Conservation (phyloP, 306 rosid species). For the Lagenaria siceraria region DNA sequence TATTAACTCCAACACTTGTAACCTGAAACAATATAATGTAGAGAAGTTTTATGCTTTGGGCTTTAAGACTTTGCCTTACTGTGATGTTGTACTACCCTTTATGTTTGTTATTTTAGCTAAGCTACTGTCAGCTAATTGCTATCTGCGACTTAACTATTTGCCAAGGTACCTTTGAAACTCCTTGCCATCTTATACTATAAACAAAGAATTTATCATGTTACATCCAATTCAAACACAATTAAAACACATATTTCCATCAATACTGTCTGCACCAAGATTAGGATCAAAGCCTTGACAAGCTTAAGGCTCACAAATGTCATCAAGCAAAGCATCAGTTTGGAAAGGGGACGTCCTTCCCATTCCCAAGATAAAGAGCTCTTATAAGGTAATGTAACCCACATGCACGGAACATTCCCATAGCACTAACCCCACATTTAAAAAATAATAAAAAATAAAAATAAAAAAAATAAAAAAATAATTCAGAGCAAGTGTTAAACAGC, state of each 20-base stretch:
- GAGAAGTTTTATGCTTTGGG: not conserved
- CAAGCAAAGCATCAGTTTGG: not conserved
- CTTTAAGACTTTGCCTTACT: not conserved
- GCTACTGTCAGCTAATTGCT: not conserved
- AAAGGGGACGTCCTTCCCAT: not conserved
- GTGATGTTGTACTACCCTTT: not conserved
- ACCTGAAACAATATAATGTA: constrained; percentile 35
- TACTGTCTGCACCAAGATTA: not conserved
- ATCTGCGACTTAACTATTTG: not conserved
- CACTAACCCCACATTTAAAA: not conserved
- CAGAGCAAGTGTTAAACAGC: not conserved
- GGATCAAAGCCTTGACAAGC: not conserved
- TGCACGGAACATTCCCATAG: not conserved
- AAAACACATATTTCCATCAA: not conserved
- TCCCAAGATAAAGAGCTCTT: not conserved
- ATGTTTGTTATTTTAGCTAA: not conserved
- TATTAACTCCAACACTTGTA: constrained; percentile 80
- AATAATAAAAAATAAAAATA: no score
- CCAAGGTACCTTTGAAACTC: not conserved
- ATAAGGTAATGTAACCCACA: not conserved
- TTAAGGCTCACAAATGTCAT: not conserved
- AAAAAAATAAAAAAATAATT: no score
- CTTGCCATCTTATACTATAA: not conserved
- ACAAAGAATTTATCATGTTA: not conserved
- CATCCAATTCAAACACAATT: not conserved